These are phyloP conservation scores for Tagetes erecta DNA, from an alignment of 129 eudicot genomes.

Conservation along the genomic window DNA sequence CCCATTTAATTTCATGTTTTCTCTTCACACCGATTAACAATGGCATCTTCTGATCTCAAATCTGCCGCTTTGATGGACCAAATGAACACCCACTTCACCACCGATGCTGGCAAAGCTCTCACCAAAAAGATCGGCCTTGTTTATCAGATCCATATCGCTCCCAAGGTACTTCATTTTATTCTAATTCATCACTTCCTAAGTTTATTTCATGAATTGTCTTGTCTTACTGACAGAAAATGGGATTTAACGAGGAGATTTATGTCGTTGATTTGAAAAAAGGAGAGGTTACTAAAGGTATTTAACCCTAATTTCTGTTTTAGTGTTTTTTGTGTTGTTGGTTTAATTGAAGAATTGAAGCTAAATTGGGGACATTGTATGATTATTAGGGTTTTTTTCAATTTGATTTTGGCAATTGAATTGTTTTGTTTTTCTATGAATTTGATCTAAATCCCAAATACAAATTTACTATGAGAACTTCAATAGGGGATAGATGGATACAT, in stretches of 20 bases:
- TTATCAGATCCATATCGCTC: constrained; percentile 81
- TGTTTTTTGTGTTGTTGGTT: neutral
- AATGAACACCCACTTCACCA: constrained; percentile 80
- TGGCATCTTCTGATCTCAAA: constrained; percentile 60
- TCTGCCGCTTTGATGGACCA: constrained; percentile 87
- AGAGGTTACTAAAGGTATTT: constrained; percentile 90
- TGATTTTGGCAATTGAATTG: no score
- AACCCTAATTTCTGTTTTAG: no score
- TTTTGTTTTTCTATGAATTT: neutral
- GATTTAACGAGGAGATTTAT: constrained; percentile 73
- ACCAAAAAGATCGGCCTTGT: constrained; percentile 70
- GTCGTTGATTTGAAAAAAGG: constrained; percentile 95
- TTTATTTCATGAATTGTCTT: neutral
- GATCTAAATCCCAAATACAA: neutral
- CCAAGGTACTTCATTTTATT: constrained; percentile 50
- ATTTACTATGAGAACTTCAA: neutral
- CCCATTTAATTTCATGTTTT: constrained; percentile 3
- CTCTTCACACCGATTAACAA: neutral
- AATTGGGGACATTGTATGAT: neutral
- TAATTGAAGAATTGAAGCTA: neutral
- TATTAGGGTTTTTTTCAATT: neutral
- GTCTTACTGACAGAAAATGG: constrained; percentile 64
- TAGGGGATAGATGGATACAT: no score
- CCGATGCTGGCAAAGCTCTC: constrained; percentile 82
- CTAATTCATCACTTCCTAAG: neutral